phyloP scores from a whole-genome alignment of 2,329 filamentous ascomycete genomes.

The Fusarium graminum region DNA sequence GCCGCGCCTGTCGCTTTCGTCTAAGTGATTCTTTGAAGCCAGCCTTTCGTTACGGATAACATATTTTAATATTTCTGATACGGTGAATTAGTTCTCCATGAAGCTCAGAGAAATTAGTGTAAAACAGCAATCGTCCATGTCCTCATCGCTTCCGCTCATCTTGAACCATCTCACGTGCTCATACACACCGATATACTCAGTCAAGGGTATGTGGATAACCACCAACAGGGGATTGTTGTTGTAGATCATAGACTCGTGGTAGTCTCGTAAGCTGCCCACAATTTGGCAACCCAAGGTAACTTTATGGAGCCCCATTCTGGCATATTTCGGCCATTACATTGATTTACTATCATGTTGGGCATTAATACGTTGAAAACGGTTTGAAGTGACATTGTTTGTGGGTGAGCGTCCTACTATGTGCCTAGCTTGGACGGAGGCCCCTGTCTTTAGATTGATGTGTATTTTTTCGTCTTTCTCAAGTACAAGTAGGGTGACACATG shows the following conservation, averaged over 20 bases:
- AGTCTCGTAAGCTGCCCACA: conserved; percentile 25
- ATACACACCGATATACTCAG: conserved; percentile 12
- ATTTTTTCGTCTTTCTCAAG: neutral
- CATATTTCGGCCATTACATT: neutral
- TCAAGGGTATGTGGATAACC: conserved; percentile 22
- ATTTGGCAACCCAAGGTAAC: conserved; percentile 14
- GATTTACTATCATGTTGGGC: neutral
- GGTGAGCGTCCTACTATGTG: neutral
- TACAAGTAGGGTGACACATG: neutral
- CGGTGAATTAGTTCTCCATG: too few relatives aligned
- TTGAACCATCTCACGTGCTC: neutral
- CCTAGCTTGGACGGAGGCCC: neutral
- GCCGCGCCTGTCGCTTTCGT: conserved; percentile 10
- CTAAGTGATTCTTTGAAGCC: conserved; percentile 5
- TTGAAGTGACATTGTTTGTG: neutral
- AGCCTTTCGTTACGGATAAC: neutral
- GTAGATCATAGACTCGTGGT: conserved; percentile 26
- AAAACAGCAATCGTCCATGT: neutral
- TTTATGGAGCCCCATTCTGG: conserved; percentile 10
- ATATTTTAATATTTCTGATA: too few relatives aligned
- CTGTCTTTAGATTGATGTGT: neutral
- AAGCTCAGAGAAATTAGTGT: too few relatives aligned
- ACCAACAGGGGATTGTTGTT: conserved; percentile 24
- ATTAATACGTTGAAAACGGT: neutral
- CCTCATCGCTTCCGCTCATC: neutral